A percentile compares a stretch with the other conserved stretches of the same genome.
phyloP scores from a whole-genome alignment of 2,329 filamentous ascomycete genomes.

The Aureobasidium subglaciale region DNA sequence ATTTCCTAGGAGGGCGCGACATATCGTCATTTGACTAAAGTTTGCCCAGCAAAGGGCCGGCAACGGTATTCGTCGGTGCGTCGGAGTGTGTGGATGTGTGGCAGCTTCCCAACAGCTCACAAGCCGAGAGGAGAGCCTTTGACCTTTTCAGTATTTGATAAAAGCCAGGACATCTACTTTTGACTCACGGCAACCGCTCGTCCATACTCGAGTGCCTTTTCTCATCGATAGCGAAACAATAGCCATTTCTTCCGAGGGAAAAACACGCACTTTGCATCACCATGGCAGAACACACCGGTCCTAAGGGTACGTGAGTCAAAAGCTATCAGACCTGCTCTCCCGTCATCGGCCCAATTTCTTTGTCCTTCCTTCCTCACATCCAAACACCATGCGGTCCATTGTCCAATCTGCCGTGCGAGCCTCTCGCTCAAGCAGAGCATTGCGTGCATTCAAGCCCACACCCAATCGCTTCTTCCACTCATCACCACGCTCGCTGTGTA shows the following conservation, averaged over 20 bases:
- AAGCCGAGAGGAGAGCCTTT: constrained; percentile 11
- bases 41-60: constrained; percentile 6
- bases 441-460: neutral
- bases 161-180: neutral
- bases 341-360: neutral
- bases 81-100: neutral
- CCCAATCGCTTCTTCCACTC: constrained; percentile 4
- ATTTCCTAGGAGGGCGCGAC: neutral
- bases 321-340: neutral
- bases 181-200: neutral
- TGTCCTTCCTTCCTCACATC: neutral
- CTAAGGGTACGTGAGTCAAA: constrained; percentile 13
- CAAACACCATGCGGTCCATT: constrained; percentile 12
- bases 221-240: neutral
- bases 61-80: constrained; percentile 13
- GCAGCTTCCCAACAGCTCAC: constrained; percentile 9
- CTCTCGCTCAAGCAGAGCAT: constrained; percentile 1
- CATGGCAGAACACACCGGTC: constrained; percentile 4
- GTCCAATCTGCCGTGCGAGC: constrained; percentile 1
- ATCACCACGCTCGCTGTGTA: constrained; percentile 6
- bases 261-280: neutral
- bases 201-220: neutral
- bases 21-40: constrained; percentile 1
- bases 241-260: constrained; percentile 4
- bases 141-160: constrained; percentile 3